Percentiles rank a stretch among this genome's conserved stretches.
Evolutionary conservation across 257 asterid species (phyloP).

Genomic region (Verbascum thapsus): DNA sequence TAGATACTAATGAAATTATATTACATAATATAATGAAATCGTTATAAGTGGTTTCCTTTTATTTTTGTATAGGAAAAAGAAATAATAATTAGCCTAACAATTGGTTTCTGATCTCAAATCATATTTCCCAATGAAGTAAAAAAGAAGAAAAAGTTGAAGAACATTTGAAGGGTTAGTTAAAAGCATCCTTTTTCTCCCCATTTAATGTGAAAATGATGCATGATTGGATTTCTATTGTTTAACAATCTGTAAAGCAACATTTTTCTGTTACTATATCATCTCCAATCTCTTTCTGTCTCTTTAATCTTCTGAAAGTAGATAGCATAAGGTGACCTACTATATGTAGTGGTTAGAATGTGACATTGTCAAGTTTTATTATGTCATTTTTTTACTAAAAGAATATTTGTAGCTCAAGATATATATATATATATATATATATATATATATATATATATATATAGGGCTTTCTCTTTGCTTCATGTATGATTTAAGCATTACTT

Average conservation of each 20-base stretch:
- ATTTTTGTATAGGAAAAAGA: no score
- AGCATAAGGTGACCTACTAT: not conserved
- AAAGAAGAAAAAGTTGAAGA: not conserved
- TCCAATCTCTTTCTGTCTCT: not conserved
- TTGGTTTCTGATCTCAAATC: not conserved
- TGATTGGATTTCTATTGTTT: not conserved
- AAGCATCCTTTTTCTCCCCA: constrained; percentile 3
- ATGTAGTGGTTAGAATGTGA: not conserved
- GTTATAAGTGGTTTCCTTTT: no score
- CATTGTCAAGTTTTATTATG: not conserved
- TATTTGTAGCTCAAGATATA: constrained; percentile 18
- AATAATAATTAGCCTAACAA: no score
- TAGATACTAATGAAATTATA: no score
- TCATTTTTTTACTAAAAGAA: constrained; percentile 22
- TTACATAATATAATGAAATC: no score
- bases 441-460: no score
- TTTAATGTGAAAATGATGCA: not conserved
- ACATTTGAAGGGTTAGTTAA: constrained; percentile 6
- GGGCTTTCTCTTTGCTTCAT: constrained; percentile 23
- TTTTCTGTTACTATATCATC: not conserved
- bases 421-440: no score
- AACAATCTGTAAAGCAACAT: constrained; percentile 7
- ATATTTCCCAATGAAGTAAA: not conserved
- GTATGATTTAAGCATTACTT: constrained; percentile 37
- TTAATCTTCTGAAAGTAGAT: not conserved